phyloP scores from a whole-genome alignment of 2,329 filamentous ascomycete genomes.

The Neonectria neomacrospora region DNA sequence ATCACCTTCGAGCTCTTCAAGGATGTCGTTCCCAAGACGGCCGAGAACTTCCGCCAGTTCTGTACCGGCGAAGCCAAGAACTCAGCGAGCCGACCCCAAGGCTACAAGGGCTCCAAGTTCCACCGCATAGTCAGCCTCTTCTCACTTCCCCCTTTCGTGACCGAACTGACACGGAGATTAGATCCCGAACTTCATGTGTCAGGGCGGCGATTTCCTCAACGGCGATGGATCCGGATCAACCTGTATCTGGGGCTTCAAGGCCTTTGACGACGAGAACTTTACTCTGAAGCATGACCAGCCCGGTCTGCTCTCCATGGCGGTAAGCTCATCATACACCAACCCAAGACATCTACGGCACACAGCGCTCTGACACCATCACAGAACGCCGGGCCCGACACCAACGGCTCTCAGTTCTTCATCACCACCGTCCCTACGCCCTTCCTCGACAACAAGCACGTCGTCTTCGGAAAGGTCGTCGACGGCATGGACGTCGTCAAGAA shows the following conservation, averaged over 20 bases:
- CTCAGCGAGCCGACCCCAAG: slow-evolving; percentile 79
- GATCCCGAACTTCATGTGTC: slow-evolving; percentile 98
- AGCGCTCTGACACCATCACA: slow-evolving; percentile 48
- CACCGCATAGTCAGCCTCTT: slow-evolving; percentile 81
- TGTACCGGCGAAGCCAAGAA: slow-evolving; percentile 94
- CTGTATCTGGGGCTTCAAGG: slow-evolving; percentile 85
- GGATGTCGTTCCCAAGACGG: slow-evolving; percentile 84
- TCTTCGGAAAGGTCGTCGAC: slow-evolving; percentile 90
- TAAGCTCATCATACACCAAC: slow-evolving; percentile 58
- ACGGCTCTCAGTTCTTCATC: slow-evolving; percentile 98
- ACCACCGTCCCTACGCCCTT: slow-evolving; percentile 89
- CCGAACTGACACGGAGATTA: slow-evolving; percentile 49
- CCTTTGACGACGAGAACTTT: slow-evolving; percentile 94
- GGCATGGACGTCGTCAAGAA: slow-evolving; percentile 92
- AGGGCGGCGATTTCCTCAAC: slow-evolving; percentile 95
- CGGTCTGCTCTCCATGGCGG: slow-evolving; percentile 92
- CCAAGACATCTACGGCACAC: not conserved
- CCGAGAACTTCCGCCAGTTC: slow-evolving; percentile 97
- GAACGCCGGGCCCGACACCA: slow-evolving; percentile 92
- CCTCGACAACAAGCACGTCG: slow-evolving; percentile 92
- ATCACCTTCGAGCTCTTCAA: slow-evolving; percentile 93
- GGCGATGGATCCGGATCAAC: slow-evolving; percentile 91
- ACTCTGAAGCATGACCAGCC: slow-evolving; percentile 78
- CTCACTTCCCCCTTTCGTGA: not conserved
- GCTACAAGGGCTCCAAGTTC: slow-evolving; percentile 95